phyloP scores from a whole-genome alignment of 768 basidiomycete genomes.

The Galerina marginata region DNA sequence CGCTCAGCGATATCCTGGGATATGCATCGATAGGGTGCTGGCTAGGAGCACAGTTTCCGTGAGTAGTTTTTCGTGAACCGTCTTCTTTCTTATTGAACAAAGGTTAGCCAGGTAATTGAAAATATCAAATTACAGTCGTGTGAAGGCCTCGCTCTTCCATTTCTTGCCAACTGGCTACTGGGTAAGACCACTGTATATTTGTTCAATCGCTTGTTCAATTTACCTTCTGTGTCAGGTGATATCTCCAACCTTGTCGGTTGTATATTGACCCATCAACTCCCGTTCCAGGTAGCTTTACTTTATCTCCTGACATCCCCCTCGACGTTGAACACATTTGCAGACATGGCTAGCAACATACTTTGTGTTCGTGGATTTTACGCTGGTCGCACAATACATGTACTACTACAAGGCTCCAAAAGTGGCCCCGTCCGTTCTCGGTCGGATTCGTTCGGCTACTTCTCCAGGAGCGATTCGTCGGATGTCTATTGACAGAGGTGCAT shows the following conservation, averaged over 20 bases:
- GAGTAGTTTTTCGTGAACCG: conserved; percentile 38
- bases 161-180: conserved; percentile 91
- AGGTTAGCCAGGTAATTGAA: conserved; percentile 78
- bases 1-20: conserved; percentile 69
- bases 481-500: conserved; percentile 57
- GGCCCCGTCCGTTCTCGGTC: conserved; percentile 34
- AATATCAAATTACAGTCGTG: conserved; percentile 78
- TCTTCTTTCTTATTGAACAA: conserved; percentile 4
- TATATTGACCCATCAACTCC: conserved; percentile 89
- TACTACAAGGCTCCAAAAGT: conserved; percentile 54
- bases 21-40: conserved; percentile 78
- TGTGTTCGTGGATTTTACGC: conserved; percentile 75
- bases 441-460: conserved; percentile 49
- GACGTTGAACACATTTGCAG: conserved; percentile 42
- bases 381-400: conserved; percentile 84
- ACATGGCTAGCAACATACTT: conserved; percentile 94
- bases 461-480: conserved; percentile 45
- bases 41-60: conserved; percentile 91
- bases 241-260: conserved; percentile 92
- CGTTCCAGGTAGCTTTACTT: conserved; percentile 78
- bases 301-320: conserved; percentile 7
- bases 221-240: conserved; percentile 63
- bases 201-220: conserved; percentile 9
- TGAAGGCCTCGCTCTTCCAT: conserved; percentile 91
- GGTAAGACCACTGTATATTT: conserved; percentile 51